Evolutionary conservation across 1,284 basidiomycete genomes (phyloP), one percentile per base, ranked within the genome.

Genomic region (Quambalaria eucalypti): DNA sequence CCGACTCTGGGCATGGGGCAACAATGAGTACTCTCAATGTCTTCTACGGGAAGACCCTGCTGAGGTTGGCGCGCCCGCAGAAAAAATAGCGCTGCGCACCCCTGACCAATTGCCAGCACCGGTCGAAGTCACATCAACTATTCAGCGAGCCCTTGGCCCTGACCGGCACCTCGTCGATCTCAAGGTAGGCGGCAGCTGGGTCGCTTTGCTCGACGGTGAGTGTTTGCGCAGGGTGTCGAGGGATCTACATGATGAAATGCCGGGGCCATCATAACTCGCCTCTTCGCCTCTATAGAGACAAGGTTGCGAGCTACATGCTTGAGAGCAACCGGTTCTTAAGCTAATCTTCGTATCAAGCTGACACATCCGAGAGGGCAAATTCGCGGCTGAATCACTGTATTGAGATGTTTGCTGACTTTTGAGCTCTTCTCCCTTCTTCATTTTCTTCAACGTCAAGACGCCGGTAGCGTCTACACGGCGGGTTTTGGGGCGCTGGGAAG

Each of bases 1-100:
- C 7, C 44, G 52, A 23, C n/a, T 59, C 8, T 59, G 48, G 40
- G 39, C 21, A 25, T 59, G 56, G 56, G 56, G 56, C 21, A 59
- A 59, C 28, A 50, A 28, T 12, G 56, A 59, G 42, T 59, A 59
- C 36, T 55, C 30, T 16, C 56, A 58, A 28, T 25, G 28, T 8
- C 29, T 56, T 19, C 40, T 57, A 12, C 16, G 36, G 12, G 52
- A 30, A 19, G 52, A 58, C 16, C n/a, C n/a, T n/a, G n/a, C n/a
- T n/a, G n/a, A n/a, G n/a, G n/a, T n/a, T n/a, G n/a, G n/a, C n/a
- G n/a, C n/a, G n/a, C n/a, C n/a, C n/a, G n/a, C n/a, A n/a, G n/a
- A n/a, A n/a, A n/a, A n/a, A n/a, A n/a, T n/a, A n/a, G n/a, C n/a
- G n/a, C n/a, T n/a, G n/a, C n/a, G n/a, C n/a, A n/a, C n/a, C n/a